Evolutionary conservation across 305 asterid genomes (phyloP).

Genomic region (Rubia peregrina): DNA sequence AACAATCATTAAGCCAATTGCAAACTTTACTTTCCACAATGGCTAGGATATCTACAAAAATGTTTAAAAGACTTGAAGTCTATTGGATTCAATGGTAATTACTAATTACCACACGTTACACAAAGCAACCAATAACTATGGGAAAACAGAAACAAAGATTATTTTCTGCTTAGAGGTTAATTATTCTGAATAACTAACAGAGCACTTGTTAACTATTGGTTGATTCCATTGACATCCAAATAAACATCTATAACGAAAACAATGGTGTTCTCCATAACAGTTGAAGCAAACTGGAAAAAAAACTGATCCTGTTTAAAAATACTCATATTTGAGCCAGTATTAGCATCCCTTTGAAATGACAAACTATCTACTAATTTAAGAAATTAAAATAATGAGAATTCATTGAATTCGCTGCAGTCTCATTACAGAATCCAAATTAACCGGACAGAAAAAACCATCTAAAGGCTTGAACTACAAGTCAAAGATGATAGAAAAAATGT

Average conservation of each 20-base stretch:
- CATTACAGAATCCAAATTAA: background rate
- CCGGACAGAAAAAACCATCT: background rate
- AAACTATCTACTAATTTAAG: background rate
- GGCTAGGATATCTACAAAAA: background rate
- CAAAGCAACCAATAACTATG: background rate
- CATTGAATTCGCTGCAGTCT: background rate
- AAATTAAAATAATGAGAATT: background rate
- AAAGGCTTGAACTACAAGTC: background rate
- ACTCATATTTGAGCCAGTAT: background rate
- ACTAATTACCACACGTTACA: background rate
- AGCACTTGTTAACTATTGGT: background rate
- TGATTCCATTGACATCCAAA: too few species aligned
- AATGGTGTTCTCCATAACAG: background rate
- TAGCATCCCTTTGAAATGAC: background rate
- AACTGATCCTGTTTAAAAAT: background rate
- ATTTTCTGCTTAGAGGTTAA: background rate
- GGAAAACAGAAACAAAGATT: background rate
- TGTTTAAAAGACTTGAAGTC: background rate
- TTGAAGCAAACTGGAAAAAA: background rate
- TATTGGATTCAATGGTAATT: background rate
- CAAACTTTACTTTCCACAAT: background rate
- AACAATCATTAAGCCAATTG: background rate
- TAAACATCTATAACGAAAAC: background rate
- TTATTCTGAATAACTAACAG: background rate
- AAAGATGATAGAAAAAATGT: background rate